phyloP scores from a whole-genome alignment of 306 rosid genomes.

The Trifolium pratense region DNA sequence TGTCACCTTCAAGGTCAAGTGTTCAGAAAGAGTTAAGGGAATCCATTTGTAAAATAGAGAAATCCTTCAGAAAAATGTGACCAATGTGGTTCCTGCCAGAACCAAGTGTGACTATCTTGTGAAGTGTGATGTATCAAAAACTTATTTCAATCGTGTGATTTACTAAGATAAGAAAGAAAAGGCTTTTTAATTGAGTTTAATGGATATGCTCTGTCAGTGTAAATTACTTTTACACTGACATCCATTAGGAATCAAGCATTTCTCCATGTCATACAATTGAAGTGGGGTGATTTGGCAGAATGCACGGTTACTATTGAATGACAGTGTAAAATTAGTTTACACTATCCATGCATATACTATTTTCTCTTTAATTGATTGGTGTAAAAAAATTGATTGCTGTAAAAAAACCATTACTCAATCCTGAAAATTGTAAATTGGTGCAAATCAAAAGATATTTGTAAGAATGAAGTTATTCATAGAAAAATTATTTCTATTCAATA shows the following conservation, averaged over 20 bases:
- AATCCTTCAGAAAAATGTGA: slow-evolving; percentile 16
- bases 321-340: no score
- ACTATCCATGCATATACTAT: no score
- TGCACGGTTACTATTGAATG: no score
- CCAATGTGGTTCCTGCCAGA: background rate
- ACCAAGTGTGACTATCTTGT: background rate
- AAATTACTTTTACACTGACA: no score
- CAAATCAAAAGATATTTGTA: background rate
- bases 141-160: background rate
- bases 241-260: no score
- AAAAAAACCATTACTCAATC: background rate
- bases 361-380: background rate
- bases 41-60: slow-evolving; percentile 61
- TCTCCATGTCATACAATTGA: no score
- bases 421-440: background rate
- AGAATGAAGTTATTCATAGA: background rate
- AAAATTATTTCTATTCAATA: background rate
- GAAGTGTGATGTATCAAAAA: slow-evolving; percentile 6
- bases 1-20: slow-evolving; percentile 56
- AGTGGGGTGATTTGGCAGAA: no score
- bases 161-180: background rate
- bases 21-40: slow-evolving; percentile 57
- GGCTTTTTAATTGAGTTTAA: background rate
- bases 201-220: no score
- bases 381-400: background rate